phyloP scores from a whole-genome alignment of 192 early-diverging fungal species.

The Kickxella alabastrina region DNA sequence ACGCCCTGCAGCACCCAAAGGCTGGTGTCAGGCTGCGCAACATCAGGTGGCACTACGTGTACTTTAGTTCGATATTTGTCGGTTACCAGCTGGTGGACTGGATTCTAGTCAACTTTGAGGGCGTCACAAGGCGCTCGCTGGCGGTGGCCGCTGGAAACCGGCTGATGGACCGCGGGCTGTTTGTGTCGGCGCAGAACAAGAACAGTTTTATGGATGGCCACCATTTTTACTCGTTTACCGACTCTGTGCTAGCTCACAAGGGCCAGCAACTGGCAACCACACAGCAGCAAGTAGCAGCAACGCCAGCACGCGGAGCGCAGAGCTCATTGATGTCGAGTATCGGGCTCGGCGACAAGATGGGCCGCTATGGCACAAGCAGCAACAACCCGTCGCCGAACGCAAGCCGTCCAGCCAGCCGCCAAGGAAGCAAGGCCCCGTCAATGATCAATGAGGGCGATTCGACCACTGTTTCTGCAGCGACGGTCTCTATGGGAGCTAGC shows the following conservation, averaged over 20 bases:
- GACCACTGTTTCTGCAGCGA: slow-evolving; percentile 3
- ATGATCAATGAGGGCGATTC: slow-evolving; percentile 15
- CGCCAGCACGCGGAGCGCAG: slow-evolving; percentile 5
- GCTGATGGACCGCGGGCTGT: slow-evolving; percentile 70
- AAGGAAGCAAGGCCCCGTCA: slow-evolving; percentile 40
- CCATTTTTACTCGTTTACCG: slow-evolving; percentile 71
- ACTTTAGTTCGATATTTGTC: slow-evolving; percentile 69
- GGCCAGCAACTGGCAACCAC: slow-evolving; percentile 1
- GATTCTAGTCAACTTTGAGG: slow-evolving; percentile 71
- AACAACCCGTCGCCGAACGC: slow-evolving; percentile 24
- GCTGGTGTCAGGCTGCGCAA: slow-evolving; percentile 68
- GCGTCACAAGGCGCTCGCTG: slow-evolving; percentile 68
- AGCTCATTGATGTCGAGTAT: slow-evolving; percentile 20
- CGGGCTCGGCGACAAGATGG: slow-evolving; percentile 15
- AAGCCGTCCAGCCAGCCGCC: slow-evolving; percentile 46
- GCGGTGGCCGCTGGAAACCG: slow-evolving; percentile 77
- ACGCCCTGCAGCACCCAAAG: slow-evolving; percentile 65
- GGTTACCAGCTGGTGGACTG: slow-evolving; percentile 88
- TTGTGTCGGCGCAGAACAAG: slow-evolving; percentile 58
- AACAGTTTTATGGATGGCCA: slow-evolving; percentile 83
- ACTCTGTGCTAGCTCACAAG: slow-evolving; percentile 10
- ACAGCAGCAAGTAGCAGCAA: background rate
- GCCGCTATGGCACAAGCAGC: slow-evolving; percentile 10
- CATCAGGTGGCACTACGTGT: slow-evolving; percentile 79
- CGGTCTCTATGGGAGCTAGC: background rate